Evolutionary conservation across 2,329 filamentous ascomycete genomes (phyloP).

Genomic region (Rutstroemia sp.): DNA sequence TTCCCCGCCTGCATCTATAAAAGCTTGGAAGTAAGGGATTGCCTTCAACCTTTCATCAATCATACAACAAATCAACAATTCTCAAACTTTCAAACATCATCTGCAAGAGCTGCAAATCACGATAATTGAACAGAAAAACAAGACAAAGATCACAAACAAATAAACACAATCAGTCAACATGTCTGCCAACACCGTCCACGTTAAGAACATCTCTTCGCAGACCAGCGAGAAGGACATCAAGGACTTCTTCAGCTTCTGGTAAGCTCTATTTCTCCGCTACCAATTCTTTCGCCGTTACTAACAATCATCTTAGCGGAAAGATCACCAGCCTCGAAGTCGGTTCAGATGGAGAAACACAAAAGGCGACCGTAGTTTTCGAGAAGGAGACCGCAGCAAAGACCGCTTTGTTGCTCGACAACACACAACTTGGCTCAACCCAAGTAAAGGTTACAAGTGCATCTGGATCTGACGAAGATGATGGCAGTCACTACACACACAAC

Average conservation of each 20-base stretch:
- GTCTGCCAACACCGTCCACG: constrained; percentile 59
- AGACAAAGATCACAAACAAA: background rate
- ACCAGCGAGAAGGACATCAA: constrained; percentile 86
- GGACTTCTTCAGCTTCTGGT: constrained; percentile 98
- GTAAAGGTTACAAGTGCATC: constrained; percentile 66
- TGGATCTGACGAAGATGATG: constrained; percentile 53
- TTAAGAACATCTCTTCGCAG: constrained; percentile 76
- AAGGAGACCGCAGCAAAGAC: constrained; percentile 96
- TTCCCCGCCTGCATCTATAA: no score
- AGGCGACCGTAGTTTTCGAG: constrained; percentile 90
- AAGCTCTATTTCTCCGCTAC: constrained; percentile 30
- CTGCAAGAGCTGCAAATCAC: background rate
- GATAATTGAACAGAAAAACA: background rate
- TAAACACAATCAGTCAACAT: constrained; percentile 15
- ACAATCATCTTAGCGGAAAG: constrained; percentile 61
- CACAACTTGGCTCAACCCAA: constrained; percentile 79
- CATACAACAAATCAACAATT: background rate
- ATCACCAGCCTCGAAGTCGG: constrained; percentile 77
- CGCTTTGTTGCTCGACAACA: constrained; percentile 93
- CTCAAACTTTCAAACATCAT: background rate
- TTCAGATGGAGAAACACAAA: constrained; percentile 59
- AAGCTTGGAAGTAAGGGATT: no score
- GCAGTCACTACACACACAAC: constrained; percentile 45
- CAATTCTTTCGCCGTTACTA: constrained; percentile 12
- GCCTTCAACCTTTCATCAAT: background rate